These are phyloP conservation scores for Spathaspora sp. DNA, from an alignment of 1,139 yeast genomes.

Conservation along the genomic window DNA sequence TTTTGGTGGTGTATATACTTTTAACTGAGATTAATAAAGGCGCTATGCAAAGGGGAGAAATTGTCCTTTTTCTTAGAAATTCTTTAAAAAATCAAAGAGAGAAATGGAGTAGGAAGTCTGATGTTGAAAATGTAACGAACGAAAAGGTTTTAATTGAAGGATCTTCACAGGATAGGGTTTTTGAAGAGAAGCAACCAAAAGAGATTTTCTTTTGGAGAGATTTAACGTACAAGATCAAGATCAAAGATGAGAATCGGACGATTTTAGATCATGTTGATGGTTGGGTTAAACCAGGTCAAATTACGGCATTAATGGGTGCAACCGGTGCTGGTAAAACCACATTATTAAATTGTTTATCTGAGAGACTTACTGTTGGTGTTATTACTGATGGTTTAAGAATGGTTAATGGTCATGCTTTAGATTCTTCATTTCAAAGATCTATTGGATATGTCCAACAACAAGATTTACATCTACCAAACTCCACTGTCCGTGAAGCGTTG, in stretches of 20 bases:
- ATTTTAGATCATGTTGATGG: slow-evolving; percentile 74
- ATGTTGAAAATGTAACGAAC: slow-evolving; percentile 14
- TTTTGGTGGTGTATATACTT: slow-evolving; percentile 53
- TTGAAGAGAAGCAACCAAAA: slow-evolving; percentile 3
- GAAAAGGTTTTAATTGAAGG: slow-evolving; percentile 11
- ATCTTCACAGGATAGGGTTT: no score
- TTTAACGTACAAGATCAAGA: slow-evolving; percentile 69
- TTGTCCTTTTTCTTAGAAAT: slow-evolving; percentile 68
- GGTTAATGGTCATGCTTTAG: slow-evolving; percentile 36
- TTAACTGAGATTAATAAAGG: slow-evolving; percentile 71
- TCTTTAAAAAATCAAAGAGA: slow-evolving; percentile 40
- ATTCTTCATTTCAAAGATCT: slow-evolving; percentile 38
- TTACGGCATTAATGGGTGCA: slow-evolving; percentile 33
- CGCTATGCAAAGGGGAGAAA: slow-evolving; percentile 84
- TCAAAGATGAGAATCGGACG: slow-evolving; percentile 62
- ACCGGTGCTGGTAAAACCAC: slow-evolving; percentile 41
- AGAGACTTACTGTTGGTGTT: slow-evolving; percentile 35
- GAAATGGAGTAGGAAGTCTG: slow-evolving; percentile 12
- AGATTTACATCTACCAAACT: slow-evolving; percentile 36
- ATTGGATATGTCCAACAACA: slow-evolving; percentile 45
- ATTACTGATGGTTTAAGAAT: slow-evolving; percentile 36
- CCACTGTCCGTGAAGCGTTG: slow-evolving; percentile 40
- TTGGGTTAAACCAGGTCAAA: slow-evolving; percentile 43
- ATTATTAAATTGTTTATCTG: slow-evolving; percentile 33
- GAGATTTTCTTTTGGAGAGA: slow-evolving; percentile 80